phyloP scores from a whole-genome alignment of 441 rosid genomes.

The Adansonia gregorii region DNA sequence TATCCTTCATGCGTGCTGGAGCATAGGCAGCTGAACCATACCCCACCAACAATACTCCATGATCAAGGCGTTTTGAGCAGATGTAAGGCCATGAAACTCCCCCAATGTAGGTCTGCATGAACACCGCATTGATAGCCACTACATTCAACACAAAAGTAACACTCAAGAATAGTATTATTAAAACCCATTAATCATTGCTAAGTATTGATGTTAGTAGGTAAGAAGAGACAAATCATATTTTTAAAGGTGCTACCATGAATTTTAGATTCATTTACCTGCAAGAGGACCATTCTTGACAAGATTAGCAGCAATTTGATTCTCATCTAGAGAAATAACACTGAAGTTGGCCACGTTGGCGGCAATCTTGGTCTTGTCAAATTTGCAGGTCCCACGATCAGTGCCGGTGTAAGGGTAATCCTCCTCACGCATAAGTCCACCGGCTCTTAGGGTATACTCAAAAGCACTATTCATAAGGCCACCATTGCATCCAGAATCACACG shows the following conservation, averaged over 20 bases:
- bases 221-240: background rate
- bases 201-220: background rate
- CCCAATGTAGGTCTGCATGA: slow-evolving; percentile 89
- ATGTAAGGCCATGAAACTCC: slow-evolving; percentile 95
- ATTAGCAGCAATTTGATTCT: slow-evolving; percentile 91
- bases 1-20: slow-evolving; percentile 81
- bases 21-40: slow-evolving; percentile 85
- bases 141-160: slow-evolving; percentile 31
- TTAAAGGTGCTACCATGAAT: background rate
- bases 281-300: slow-evolving; percentile 88
- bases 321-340: slow-evolving; percentile 84
- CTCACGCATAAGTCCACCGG: slow-evolving; percentile 92
- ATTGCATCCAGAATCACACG: slow-evolving; percentile 92
- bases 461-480: slow-evolving; percentile 97
- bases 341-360: slow-evolving; percentile 84
- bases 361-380: slow-evolving; percentile 78
- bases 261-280: slow-evolving; percentile 46
- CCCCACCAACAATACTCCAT: slow-evolving; percentile 86
- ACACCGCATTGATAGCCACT: slow-evolving; percentile 87
- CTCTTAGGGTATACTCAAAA: slow-evolving; percentile 81
- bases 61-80: slow-evolving; percentile 80
- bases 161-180: background rate
- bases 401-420: slow-evolving; percentile 95
- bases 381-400: slow-evolving; percentile 65
- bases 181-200: background rate